Base-by-base conservation (phyloP, 805 yeast species). In the Ogataea pilisensis region DNA sequence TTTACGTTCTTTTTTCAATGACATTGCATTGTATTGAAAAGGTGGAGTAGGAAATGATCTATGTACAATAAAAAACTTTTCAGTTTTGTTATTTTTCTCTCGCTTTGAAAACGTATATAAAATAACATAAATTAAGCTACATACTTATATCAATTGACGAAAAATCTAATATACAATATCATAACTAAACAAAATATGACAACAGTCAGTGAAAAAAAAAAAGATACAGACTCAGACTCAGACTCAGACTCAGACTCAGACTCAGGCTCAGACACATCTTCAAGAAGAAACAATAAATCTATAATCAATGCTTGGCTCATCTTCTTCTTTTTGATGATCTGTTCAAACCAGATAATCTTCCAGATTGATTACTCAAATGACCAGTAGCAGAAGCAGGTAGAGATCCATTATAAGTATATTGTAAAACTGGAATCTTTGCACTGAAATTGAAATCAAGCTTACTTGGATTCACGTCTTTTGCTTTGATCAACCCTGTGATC, bases 371-470 rank as follows among this genome's bases (percentile, higher is more conserved):
- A 8, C 40, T 39, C 14, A 39, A 32, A 19, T 39, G 42, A 6
- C 45, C 41, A 32, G 38, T 35, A 25, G 47, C 43, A 12, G 72
- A 64, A 2, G 85, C 84, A 1, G 96, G 96, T 54, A 90, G 70
- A 1, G 83, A 73, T 35, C 97, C 97, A 28, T 75, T 65, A 55
- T 86, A 89, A 49, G 82, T 86, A 19, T 80, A 75, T 56, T 79
- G 79, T 42, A 85, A 70, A 0, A 85, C 81, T 1, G 96, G 95
- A 35, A 90, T 20, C 51, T 63, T 46, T 53, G 60, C 5, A 57
- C 60, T 49, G 42, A 72, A 47, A 44, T 72, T 47, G 36, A 70
- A 31, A 40, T 55, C 66, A 67, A 67, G 36, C 21, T 58, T 60
- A 7, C 22, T 28, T 9, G 70, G 70, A 8, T 55, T 53, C 9